phyloP scores from a whole-genome alignment of 1,284 basidiomycete species.

The Boletus sp. region DNA sequence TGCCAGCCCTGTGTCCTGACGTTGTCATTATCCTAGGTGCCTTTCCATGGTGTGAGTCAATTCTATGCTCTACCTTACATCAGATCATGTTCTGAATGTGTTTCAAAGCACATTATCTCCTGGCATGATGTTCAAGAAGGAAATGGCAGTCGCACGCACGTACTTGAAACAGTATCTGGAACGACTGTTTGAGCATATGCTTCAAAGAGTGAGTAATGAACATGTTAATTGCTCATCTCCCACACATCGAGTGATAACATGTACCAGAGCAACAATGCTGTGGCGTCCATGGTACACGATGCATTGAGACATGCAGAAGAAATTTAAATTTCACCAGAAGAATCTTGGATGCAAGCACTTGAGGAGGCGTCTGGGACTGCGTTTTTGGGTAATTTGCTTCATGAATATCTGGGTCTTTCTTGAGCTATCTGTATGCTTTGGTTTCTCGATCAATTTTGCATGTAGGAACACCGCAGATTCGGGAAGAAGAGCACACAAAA shows the following conservation, averaged over 20 bases:
- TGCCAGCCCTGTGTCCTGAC: neutral
- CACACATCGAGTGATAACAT: neutral
- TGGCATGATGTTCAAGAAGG: neutral
- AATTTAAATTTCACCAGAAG: neutral
- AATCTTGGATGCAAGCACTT: neutral
- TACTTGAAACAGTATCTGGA: neutral
- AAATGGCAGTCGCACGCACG: neutral
- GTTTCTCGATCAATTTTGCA: conserved; percentile 55
- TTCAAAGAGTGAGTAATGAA: neutral
- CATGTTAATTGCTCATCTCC: neutral
- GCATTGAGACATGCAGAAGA: neutral
- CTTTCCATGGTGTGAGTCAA: conserved; percentile 1
- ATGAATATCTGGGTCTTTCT: conserved; percentile 77
- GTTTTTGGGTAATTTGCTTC: conserved; percentile 47
- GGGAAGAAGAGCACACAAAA: conserved; percentile 73
- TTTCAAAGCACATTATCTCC: neutral
- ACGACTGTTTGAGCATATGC: neutral
- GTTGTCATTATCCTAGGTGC: neutral
- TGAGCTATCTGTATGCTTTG: conserved; percentile 40
- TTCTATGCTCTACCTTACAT: neutral
- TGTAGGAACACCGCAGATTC: conserved; percentile 81
- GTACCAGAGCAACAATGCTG: neutral
- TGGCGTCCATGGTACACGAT: neutral
- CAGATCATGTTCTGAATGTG: neutral
- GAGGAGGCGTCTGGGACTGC: neutral